Evolutionary conservation across 371 early-diverging fungal genomes (phyloP).

Genomic region (Rhizopus sp.): DNA sequence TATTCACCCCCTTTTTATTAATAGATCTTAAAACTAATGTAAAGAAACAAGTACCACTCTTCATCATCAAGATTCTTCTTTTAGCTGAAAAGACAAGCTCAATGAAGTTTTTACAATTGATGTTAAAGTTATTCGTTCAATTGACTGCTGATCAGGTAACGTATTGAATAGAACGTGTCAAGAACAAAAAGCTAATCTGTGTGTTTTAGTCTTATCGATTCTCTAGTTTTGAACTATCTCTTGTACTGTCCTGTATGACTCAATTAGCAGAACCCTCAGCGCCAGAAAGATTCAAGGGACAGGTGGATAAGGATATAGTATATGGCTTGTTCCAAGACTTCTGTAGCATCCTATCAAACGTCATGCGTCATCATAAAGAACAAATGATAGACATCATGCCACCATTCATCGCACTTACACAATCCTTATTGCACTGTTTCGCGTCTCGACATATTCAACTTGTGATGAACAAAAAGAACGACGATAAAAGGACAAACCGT

Average conservation of each 20-base stretch:
- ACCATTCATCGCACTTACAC: constrained; percentile 48
- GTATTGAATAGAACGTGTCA: not conserved
- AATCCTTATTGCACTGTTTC: constrained; percentile 59
- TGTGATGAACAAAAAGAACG: constrained; percentile 20
- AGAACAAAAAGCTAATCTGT: constrained; percentile 5
- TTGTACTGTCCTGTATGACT: constrained; percentile 34
- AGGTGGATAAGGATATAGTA: constrained; percentile 25
- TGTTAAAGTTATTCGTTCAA: constrained; percentile 38
- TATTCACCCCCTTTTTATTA: constrained; percentile 5
- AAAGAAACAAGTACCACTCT: constrained; percentile 40
- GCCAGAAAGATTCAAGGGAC: constrained; percentile 19
- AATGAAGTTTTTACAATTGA: constrained; percentile 32
- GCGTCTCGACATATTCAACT: constrained; percentile 57
- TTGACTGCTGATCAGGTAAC: constrained; percentile 41
- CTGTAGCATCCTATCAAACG: constrained; percentile 47
- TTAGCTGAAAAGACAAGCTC: constrained; percentile 42
- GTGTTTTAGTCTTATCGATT: constrained; percentile 23
- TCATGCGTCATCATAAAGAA: constrained; percentile 49
- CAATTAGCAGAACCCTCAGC: constrained; percentile 39
- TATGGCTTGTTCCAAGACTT: constrained; percentile 40
- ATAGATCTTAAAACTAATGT: constrained; percentile 46
- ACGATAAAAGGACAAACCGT: constrained; percentile 5
- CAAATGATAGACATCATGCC: constrained; percentile 50
- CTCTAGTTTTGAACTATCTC: constrained; percentile 31
- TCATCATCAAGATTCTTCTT: constrained; percentile 37